phyloP scores from a whole-genome alignment of 768 basidiomycete genomes.

The Boletus edulis region DNA sequence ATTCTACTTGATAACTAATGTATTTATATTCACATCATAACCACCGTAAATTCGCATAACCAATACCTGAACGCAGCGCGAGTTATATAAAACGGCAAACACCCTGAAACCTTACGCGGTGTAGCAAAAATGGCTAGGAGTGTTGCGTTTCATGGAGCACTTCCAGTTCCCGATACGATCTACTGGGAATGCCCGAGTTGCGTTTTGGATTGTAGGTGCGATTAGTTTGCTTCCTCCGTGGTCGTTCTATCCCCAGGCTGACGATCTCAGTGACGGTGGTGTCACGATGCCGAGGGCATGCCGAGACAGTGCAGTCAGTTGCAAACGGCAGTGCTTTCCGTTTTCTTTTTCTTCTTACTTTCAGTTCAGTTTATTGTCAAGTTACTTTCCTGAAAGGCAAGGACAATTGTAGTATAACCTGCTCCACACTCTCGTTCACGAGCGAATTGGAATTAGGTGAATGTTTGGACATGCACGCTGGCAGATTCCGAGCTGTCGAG shows the following conservation, averaged over 20 bases:
- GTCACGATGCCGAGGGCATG: no score
- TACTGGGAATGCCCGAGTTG: neutral
- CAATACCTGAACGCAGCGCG: neutral
- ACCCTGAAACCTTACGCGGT: neutral
- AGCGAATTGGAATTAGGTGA: neutral
- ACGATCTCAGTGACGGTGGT: neutral
- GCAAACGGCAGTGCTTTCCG: no score
- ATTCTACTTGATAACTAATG: neutral
- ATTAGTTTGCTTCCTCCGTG: neutral
- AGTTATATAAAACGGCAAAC: neutral
- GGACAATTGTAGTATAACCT: neutral
- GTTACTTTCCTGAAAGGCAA: neutral
- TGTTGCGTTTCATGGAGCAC: neutral
- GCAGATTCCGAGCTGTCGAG: constrained; percentile 34
- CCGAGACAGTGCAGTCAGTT: no score
- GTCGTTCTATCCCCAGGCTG: neutral
- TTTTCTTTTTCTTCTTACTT: neutral
- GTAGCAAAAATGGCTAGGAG: no score
- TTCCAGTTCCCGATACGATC: neutral
- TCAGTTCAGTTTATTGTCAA: neutral
- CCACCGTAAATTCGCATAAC: neutral
- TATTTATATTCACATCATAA: neutral
- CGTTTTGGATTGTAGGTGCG: neutral
- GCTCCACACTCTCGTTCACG: neutral
- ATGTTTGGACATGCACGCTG: neutral